These are phyloP conservation scores for Erythrobasidium yunnanense DNA, from an alignment of 768 basidiomycete genomes.

Conservation along the genomic window DNA sequence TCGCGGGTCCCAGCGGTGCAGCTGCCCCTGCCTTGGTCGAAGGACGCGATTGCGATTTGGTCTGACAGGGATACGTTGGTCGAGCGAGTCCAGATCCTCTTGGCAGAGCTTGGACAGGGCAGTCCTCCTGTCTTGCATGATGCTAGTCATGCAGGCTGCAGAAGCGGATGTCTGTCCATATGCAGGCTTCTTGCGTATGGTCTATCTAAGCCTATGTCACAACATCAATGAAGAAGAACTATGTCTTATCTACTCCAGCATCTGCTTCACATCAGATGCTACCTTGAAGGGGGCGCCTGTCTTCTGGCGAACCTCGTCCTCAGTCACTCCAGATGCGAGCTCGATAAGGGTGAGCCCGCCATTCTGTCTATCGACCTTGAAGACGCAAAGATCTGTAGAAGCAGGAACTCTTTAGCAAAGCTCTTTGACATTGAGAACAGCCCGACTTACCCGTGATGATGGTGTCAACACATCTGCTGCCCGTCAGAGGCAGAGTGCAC, in stretches of 20 bases:
- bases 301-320: constrained; percentile 75
- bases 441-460: constrained; percentile 90
- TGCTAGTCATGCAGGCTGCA: too few species aligned
- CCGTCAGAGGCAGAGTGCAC: constrained; percentile 77
- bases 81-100: too few species aligned
- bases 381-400: constrained; percentile 47
- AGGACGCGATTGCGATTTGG: too few species aligned
- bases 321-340: constrained; percentile 66
- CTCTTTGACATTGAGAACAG: constrained; percentile 33
- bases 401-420: not conserved
- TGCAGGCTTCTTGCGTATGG: too few species aligned
- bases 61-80: too few species aligned
- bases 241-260: not conserved
- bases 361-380: constrained; percentile 66
- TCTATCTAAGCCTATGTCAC: too few species aligned
- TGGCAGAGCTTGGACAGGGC: too few species aligned
- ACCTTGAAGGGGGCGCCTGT: constrained; percentile 67
- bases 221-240: too few species aligned
- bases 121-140: too few species aligned
- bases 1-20: too few species aligned
- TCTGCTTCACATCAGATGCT: constrained; percentile 37
- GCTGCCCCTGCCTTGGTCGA: too few species aligned
- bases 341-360: constrained; percentile 68
- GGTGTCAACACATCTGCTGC: constrained; percentile 71
- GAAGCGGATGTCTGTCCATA: too few species aligned